Percentiles rank a stretch among this genome's conserved stretches.
Evolutionary conservation across 129 eudicot genomes (phyloP).

Genomic region (Tanacetum coccineum): DNA sequence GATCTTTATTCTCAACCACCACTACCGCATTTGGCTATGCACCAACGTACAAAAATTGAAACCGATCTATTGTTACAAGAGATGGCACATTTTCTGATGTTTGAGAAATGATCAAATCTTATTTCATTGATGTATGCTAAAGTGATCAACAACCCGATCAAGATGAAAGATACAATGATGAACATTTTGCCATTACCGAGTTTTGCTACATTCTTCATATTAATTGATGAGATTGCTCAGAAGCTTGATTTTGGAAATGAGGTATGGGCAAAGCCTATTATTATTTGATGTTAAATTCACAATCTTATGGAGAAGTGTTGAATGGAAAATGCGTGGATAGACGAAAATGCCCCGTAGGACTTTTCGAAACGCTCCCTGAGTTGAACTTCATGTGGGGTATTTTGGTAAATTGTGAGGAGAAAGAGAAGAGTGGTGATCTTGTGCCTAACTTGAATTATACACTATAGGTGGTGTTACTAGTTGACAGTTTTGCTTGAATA

Average conservation of each 20-base stretch:
- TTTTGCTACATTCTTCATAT: conserved; percentile 31
- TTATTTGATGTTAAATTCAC: conserved; percentile 23
- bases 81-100: conserved; percentile 44
- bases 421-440: conserved; percentile 21
- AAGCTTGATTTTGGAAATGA: conserved; percentile 15
- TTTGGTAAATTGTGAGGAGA: conserved; percentile 24
- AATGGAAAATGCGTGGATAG: conserved; percentile 15
- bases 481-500: conserved; percentile 26
- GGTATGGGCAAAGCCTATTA: conserved; percentile 30
- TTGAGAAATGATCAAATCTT: conserved; percentile 44
- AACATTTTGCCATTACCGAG: conserved; percentile 35
- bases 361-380: background rate
- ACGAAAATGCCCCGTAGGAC: conserved; percentile 18
- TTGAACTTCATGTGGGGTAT: conserved; percentile 23
- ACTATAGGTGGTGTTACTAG: conserved; percentile 20
- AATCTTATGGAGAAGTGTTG: conserved; percentile 39
- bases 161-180: conserved; percentile 48
- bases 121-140: conserved; percentile 64
- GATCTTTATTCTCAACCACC: too few relatives aligned
- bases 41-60: too few relatives aligned
- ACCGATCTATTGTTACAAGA: too few relatives aligned
- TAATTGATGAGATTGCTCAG: background rate
- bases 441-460: conserved; percentile 33
- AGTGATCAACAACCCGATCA: conserved; percentile 50
- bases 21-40: too few relatives aligned